phyloP scores from a whole-genome alignment of 495 filamentous ascomycete genomes.

The Annulohypoxylon maeteangense region DNA sequence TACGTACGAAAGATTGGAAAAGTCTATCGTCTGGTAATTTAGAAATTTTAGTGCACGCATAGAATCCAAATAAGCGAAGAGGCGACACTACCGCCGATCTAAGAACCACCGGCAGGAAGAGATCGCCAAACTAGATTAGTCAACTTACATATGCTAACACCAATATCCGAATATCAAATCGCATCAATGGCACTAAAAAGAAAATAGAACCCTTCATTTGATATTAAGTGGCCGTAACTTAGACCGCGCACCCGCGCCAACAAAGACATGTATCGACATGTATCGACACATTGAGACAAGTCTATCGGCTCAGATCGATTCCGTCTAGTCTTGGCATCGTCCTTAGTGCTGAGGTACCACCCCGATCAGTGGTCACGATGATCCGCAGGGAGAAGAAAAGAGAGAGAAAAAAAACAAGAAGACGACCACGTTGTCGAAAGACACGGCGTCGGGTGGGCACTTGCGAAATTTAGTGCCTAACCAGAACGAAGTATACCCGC shows the following conservation, averaged over 20 bases:
- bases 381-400: not conserved
- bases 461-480: not conserved
- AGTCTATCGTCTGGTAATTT: not conserved
- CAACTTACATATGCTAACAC: not conserved
- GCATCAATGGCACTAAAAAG: not conserved
- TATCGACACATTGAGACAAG: slow-evolving; percentile 16
- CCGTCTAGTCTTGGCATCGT: slow-evolving; percentile 15
- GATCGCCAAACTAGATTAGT: slow-evolving; percentile 27
- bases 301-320: slow-evolving; percentile 21
- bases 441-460: slow-evolving; percentile 14
- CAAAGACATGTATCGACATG: slow-evolving; percentile 11
- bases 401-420: slow-evolving; percentile 5
- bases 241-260: slow-evolving; percentile 1
- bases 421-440: slow-evolving; percentile 16
- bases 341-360: not conserved
- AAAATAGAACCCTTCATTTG: slow-evolving; percentile 4
- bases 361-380: slow-evolving; percentile 4
- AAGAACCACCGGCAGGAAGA: slow-evolving; percentile 23
- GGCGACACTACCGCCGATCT: slow-evolving; percentile 16
- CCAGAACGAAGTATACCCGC: slow-evolving; percentile 5
- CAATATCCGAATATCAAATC: no score
- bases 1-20: not conserved
- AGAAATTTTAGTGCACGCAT: not conserved
- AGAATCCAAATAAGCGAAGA: slow-evolving; percentile 1
- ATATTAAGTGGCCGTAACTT: slow-evolving; percentile 19